A percentile compares a stretch with the other conserved stretches of the same genome.
Evolutionary conservation across 768 basidiomycete species (phyloP).

Genomic region (Lentinula raphanica): DNA sequence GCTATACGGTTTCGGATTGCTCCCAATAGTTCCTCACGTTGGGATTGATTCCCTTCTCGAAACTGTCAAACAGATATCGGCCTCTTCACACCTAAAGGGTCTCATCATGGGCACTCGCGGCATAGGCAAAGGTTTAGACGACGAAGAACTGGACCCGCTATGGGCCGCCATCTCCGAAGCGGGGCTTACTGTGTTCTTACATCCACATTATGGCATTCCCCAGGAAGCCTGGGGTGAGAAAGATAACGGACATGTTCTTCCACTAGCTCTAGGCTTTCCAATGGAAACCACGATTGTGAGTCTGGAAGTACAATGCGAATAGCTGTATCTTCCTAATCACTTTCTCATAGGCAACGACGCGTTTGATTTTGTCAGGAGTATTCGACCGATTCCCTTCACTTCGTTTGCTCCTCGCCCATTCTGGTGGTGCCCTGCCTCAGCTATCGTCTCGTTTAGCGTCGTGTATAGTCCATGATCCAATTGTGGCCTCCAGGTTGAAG

Average conservation of each 20-base stretch:
- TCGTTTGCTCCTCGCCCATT: slow-evolving; percentile 78
- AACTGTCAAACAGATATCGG: slow-evolving; percentile 60
- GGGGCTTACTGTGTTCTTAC: slow-evolving; percentile 74
- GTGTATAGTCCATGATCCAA: slow-evolving; percentile 81
- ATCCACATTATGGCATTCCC: slow-evolving; percentile 84
- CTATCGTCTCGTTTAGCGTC: slow-evolving; percentile 81
- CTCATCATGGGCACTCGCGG: slow-evolving; percentile 82
- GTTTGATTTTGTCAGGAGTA: slow-evolving; percentile 76
- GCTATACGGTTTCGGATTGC: slow-evolving; percentile 78
- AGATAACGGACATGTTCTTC: slow-evolving; percentile 83
- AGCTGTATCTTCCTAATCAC: not conserved
- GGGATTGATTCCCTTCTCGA: slow-evolving; percentile 52
- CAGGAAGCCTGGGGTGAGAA: slow-evolving; percentile 67
- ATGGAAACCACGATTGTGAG: slow-evolving; percentile 85
- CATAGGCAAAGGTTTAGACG: slow-evolving; percentile 76
- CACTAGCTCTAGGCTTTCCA: slow-evolving; percentile 83
- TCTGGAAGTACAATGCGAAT: no score
- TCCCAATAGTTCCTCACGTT: slow-evolving; percentile 73
- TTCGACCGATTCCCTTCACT: slow-evolving; percentile 76
- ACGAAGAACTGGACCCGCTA: slow-evolving; percentile 69
- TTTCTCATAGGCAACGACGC: slow-evolving; percentile 58
- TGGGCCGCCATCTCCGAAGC: slow-evolving; percentile 74
- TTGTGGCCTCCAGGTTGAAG: slow-evolving; percentile 65
- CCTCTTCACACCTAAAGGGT: slow-evolving; percentile 60
- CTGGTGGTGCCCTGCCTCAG: slow-evolving; percentile 79